Conservation (phyloP, 495 filamentous ascomycete genomes). For the Pyrenula massariospora region DNA sequence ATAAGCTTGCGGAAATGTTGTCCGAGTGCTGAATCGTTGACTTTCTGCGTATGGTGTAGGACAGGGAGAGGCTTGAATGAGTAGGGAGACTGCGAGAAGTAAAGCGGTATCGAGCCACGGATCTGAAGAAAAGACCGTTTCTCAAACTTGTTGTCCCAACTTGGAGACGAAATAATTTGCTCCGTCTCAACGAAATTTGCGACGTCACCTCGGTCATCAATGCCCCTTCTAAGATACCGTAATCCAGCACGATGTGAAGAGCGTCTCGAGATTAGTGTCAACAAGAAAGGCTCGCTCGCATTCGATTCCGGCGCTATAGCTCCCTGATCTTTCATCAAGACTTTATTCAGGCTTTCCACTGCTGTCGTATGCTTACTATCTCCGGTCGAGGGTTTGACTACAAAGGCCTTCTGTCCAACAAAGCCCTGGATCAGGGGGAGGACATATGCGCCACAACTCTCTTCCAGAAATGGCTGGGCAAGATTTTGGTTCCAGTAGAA, state of each 20-base stretch:
- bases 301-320: constrained; percentile 3
- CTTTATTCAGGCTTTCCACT: constrained; percentile 16
- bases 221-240: constrained; percentile 80
- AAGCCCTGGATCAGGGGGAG: constrained; percentile 91
- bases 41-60: constrained; percentile 61
- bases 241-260: constrained; percentile 76
- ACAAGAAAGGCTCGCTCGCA: constrained; percentile 41
- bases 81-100: constrained; percentile 88
- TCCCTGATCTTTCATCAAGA: constrained; percentile 22
- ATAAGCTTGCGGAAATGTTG: constrained; percentile 62
- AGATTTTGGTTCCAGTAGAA: constrained; percentile 89
- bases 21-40: constrained; percentile 66
- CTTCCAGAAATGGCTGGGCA: constrained; percentile 58
- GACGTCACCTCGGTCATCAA: constrained; percentile 75
- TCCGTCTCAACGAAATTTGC: constrained; percentile 94
- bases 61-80: constrained; percentile 80
- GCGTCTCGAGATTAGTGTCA: constrained; percentile 79
- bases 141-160: constrained; percentile 49
- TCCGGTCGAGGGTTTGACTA: constrained; percentile 31
- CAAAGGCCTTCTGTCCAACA: constrained; percentile 76
- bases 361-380: constrained; percentile 5
- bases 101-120: constrained; percentile 80
- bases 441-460: constrained; percentile 51
- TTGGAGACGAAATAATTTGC: constrained; percentile 64
- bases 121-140: constrained; percentile 76